Evolutionary conservation across 352 stramenopile species (phyloP).

Genomic region (Pythium brachiatum): DNA sequence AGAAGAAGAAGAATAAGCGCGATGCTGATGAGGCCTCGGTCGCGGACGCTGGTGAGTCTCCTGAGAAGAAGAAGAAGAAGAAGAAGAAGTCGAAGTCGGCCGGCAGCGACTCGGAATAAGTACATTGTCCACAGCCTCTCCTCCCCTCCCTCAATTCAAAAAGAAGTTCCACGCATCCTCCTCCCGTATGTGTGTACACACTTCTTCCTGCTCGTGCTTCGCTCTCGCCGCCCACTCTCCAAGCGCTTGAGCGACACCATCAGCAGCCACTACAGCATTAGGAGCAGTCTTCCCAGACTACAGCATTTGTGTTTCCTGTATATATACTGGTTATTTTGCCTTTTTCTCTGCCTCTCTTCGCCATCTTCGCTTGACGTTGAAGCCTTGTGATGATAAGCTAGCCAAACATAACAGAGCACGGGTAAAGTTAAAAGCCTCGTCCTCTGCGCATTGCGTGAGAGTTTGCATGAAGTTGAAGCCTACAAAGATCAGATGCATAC

Average conservation of each 20-base stretch:
- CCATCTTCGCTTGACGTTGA: background rate
- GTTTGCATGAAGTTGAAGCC: too few species aligned
- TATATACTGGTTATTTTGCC: conserved; percentile 16
- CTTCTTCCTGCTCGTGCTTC: background rate
- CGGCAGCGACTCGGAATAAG: conserved; percentile 71
- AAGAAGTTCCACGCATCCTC: conserved; percentile 13
- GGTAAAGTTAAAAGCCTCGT: too few species aligned
- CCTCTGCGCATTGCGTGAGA: too few species aligned
- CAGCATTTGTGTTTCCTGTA: conserved; percentile 16
- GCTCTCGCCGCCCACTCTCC: background rate
- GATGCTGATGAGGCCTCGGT: conserved; percentile 46
- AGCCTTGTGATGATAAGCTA: background rate
- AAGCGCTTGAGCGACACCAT: background rate
- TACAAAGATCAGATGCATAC: background rate
- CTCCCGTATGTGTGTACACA: background rate
- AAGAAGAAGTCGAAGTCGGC: conserved; percentile 87
- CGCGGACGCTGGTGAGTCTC: conserved; percentile 54
- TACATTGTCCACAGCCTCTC: background rate
- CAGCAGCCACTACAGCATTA: conserved; percentile 5
- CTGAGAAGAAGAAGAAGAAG: conserved; percentile 88
- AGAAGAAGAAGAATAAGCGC: conserved; percentile 76
- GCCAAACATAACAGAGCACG: too few species aligned
- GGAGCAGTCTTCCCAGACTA: background rate
- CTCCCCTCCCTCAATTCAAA: conserved; percentile 3
- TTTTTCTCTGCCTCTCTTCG: background rate